Evolutionary conservation across 306 rosid genomes (phyloP).

Genomic region (Amphicarpaea edgeworthii): DNA sequence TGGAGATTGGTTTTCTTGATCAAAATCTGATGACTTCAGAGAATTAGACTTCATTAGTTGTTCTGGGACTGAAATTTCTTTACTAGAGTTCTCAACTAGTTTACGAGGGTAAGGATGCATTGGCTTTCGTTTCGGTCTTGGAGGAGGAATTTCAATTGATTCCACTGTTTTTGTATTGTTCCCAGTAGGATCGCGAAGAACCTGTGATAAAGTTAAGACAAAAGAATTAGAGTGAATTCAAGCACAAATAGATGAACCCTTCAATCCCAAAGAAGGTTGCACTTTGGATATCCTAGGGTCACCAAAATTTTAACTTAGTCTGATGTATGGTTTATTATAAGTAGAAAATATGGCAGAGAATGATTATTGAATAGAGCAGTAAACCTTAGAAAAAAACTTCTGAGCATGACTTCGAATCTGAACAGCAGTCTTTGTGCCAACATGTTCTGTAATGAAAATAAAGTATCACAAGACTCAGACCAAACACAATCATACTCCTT

Average conservation of each 20-base stretch:
- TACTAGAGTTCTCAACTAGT: constrained; percentile 42
- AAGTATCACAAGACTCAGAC: constrained; percentile 38
- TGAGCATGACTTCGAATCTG: constrained; percentile 98
- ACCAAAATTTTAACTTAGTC: constrained; percentile 42
- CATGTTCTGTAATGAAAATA: constrained; percentile 63
- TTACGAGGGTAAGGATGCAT: constrained; percentile 92
- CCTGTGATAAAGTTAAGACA: constrained; percentile 49
- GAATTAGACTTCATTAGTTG: constrained; percentile 54
- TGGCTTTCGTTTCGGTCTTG: constrained; percentile 86
- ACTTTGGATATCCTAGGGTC: constrained; percentile 41
- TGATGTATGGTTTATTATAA: constrained; percentile 24
- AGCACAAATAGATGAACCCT: constrained; percentile 40
- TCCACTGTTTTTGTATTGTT: constrained; percentile 44
- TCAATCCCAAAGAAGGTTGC: constrained; percentile 29
- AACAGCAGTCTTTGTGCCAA: constrained; percentile 89
- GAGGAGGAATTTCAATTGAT: constrained; percentile 85
- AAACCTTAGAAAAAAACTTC: constrained; percentile 89
- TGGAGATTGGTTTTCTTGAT: constrained; percentile 73
- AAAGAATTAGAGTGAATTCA: constrained; percentile 37
- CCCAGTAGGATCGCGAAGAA: constrained; percentile 59
- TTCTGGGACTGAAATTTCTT: constrained; percentile 35
- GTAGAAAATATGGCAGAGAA: constrained; percentile 43
- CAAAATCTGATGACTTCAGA: constrained; percentile 56
- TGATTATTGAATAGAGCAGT: constrained; percentile 53
- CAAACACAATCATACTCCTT: constrained; percentile 28